Conservation (phyloP, 371 early-diverging fungal genomes). For the Antonospora locustae region DNA sequence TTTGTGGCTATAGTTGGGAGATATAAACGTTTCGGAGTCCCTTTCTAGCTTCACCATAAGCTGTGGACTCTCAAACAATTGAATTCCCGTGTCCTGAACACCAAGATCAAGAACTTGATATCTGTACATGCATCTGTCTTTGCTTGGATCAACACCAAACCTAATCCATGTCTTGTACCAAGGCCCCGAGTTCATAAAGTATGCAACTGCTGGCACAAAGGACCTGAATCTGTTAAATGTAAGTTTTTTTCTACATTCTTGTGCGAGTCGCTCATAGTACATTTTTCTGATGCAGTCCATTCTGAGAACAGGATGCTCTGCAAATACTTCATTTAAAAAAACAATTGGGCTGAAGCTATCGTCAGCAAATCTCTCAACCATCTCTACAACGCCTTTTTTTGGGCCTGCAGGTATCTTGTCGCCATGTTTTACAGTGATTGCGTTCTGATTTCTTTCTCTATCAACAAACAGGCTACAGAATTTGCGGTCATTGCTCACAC, state of each 20-base stretch:
- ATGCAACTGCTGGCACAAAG: slow-evolving; percentile 37
- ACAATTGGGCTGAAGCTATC: slow-evolving; percentile 1
- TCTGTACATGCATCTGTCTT: slow-evolving; percentile 36
- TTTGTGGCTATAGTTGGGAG: slow-evolving; percentile 18
- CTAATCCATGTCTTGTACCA: slow-evolving; percentile 50
- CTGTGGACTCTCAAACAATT: slow-evolving; percentile 34
- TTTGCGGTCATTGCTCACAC: slow-evolving; percentile 12
- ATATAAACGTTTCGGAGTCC: slow-evolving; percentile 35
- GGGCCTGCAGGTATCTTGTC: background rate
- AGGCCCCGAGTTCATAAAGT: slow-evolving; percentile 44
- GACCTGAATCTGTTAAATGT: slow-evolving; percentile 1
- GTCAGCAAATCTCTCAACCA: background rate
- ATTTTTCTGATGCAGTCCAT: slow-evolving; percentile 5
- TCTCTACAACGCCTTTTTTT: background rate
- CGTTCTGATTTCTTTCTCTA: background rate
- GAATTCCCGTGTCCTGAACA: slow-evolving; percentile 24
- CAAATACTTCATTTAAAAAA: slow-evolving; percentile 2
- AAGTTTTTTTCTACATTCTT: slow-evolving; percentile 10
- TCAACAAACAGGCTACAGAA: background rate
- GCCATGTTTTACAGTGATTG: slow-evolving; percentile 4
- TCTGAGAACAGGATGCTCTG: slow-evolving; percentile 7
- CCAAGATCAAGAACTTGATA: slow-evolving; percentile 46
- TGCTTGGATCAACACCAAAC: slow-evolving; percentile 49
- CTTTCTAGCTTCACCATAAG: slow-evolving; percentile 35
- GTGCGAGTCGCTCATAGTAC: slow-evolving; percentile 5